Conservation (phyloP, 169 alveolate species). For the Plasmodium adleri region DNA sequence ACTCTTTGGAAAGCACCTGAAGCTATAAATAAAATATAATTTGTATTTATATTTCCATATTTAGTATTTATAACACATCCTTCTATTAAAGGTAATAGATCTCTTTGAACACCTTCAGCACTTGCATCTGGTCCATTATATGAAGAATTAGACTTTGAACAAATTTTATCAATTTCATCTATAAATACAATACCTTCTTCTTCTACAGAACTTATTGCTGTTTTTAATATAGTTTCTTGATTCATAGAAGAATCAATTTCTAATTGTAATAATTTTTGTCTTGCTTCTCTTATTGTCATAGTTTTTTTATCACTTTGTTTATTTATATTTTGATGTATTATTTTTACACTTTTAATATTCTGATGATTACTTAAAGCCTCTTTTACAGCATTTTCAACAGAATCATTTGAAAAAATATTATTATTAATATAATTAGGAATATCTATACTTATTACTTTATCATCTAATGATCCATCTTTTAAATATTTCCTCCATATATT, state of each 20-base stretch:
- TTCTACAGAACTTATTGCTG: conserved; percentile 86
- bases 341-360: conserved; percentile 68
- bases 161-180: conserved; percentile 93
- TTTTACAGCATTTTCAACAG: conserved; percentile 65
- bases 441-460: conserved; percentile 81
- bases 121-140: conserved; percentile 89
- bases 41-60: conserved; percentile 89
- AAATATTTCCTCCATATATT: conserved; percentile 82
- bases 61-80: conserved; percentile 91
- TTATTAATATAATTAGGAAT: conserved; percentile 74
- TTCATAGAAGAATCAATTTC: conserved; percentile 74
- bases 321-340: conserved; percentile 55
- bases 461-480: conserved; percentile 83
- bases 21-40: conserved; percentile 92
- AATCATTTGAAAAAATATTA: conserved; percentile 56
- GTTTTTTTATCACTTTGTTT: conserved; percentile 76
- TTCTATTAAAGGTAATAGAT: conserved; percentile 91
- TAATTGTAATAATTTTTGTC: conserved; percentile 76
- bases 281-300: conserved; percentile 81
- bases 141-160: conserved; percentile 78
- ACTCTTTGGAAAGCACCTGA: conserved; percentile 93
- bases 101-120: conserved; percentile 94
- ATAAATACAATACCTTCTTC: conserved; percentile 93
- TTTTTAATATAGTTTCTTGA: conserved; percentile 82
- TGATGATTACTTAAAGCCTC: conserved; percentile 74